A percentile compares a stretch with the other conserved stretches of the same genome.
Conservation (phyloP, 352 stramenopile genomes). For the Globisporangium carolinianum region DNA sequence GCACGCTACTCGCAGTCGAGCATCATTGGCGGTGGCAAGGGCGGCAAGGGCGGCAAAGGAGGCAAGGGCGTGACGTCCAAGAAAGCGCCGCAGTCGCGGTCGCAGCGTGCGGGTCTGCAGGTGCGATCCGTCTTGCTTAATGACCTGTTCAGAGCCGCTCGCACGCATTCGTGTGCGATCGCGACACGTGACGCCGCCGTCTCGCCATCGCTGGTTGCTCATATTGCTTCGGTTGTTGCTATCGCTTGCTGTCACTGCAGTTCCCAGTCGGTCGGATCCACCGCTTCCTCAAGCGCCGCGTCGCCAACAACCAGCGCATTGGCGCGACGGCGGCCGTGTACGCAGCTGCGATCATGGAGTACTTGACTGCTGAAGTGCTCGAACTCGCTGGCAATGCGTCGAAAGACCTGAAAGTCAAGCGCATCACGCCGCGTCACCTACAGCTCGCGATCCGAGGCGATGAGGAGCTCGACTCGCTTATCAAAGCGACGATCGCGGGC, state of each 20-base stretch:
- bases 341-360: slow-evolving; percentile 99
- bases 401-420: slow-evolving; percentile 97
- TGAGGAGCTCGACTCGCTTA: slow-evolving; percentile 98
- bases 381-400: slow-evolving; percentile 98
- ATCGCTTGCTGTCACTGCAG: slow-evolving; percentile 25
- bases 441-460: slow-evolving; percentile 99
- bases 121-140: slow-evolving; percentile 21
- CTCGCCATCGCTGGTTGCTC: neutral
- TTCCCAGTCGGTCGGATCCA: slow-evolving; percentile 99
- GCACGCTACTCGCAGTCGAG: slow-evolving; percentile 33
- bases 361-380: slow-evolving; percentile 99
- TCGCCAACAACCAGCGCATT: slow-evolving; percentile 98
- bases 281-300: slow-evolving; percentile 98
- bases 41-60: slow-evolving; percentile 97
- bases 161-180: neutral
- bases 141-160: neutral
- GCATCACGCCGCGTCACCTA: slow-evolving; percentile 98
- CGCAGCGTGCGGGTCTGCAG: slow-evolving; percentile 96
- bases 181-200: neutral
- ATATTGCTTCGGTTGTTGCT: slow-evolving; percentile 2
- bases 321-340: slow-evolving; percentile 99
- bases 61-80: slow-evolving; percentile 98
- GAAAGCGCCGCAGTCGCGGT: slow-evolving; percentile 98
- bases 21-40: slow-evolving; percentile 92
- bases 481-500: slow-evolving; percentile 99